Evolutionary conservation across 495 filamentous ascomycete species (phyloP).

Genomic region (Lasiosphaeris hirsuta): DNA sequence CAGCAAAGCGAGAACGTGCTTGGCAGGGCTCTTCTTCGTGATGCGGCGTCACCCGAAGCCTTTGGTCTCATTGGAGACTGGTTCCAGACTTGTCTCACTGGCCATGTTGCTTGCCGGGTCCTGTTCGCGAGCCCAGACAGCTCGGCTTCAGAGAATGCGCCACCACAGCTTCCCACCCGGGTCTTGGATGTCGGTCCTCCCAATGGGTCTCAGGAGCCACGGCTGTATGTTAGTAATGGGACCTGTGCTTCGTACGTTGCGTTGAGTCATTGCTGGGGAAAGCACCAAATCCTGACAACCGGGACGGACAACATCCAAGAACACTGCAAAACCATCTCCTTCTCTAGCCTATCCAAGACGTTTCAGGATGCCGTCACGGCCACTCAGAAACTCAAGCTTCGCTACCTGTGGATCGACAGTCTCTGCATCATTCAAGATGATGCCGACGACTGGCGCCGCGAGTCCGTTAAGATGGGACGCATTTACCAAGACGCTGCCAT

Average conservation of each 20-base stretch:
- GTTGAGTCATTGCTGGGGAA: slow-evolving; percentile 18
- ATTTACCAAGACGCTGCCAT: slow-evolving; percentile 28
- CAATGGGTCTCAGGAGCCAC: not conserved
- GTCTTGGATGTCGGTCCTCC: not conserved
- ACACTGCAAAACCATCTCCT: not conserved
- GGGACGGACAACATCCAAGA: not conserved
- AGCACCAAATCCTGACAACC: slow-evolving; percentile 1
- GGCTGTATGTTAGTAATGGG: not conserved
- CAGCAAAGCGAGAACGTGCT: not conserved
- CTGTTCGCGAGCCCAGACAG: not conserved
- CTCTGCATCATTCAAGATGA: slow-evolving; percentile 37
- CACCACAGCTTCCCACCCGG: not conserved
- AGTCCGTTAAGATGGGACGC: slow-evolving; percentile 26
- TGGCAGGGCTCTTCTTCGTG: not conserved
- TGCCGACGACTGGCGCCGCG: slow-evolving; percentile 28
- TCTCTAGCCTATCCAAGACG: slow-evolving; percentile 1
- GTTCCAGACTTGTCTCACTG: not conserved
- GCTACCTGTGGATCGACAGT: slow-evolving; percentile 38
- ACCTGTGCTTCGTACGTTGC: not conserved
- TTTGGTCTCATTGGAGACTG: slow-evolving; percentile 6
- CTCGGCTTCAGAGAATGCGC: not conserved
- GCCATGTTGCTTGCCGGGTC: not conserved
- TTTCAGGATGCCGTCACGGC: slow-evolving; percentile 14
- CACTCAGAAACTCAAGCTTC: slow-evolving; percentile 13
- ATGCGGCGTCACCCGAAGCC: not conserved